phyloP scores from a whole-genome alignment of 1,284 basidiomycete species.

The Mycena citricolor region DNA sequence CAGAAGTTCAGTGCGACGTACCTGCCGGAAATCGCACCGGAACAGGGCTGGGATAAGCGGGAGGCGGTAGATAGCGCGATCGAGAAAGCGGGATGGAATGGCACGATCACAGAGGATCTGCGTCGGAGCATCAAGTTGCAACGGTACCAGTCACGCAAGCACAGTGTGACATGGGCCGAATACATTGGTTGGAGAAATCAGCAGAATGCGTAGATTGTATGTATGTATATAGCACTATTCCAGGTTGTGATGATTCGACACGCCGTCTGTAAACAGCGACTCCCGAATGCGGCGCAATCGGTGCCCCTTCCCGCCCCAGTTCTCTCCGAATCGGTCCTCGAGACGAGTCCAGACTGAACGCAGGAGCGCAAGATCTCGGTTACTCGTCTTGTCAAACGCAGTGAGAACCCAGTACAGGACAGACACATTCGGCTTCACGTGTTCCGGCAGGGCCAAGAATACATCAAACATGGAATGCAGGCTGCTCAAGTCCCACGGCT shows the following conservation, averaged over 20 bases:
- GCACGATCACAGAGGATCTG: slow-evolving; percentile 80
- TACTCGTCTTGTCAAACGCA: slow-evolving; percentile 59
- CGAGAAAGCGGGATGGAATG: slow-evolving; percentile 88
- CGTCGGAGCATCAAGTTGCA: slow-evolving; percentile 76
- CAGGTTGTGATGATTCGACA: background rate
- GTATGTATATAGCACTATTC: background rate
- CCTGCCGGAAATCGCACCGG: slow-evolving; percentile 89
- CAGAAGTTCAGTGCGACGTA: slow-evolving; percentile 85
- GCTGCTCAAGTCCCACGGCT: slow-evolving; percentile 54
- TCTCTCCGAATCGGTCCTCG: slow-evolving; percentile 48
- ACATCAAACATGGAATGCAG: slow-evolving; percentile 55
- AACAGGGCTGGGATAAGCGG: slow-evolving; percentile 91
- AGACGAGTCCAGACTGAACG: slow-evolving; percentile 55
- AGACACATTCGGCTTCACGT: slow-evolving; percentile 42
- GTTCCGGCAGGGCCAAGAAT: slow-evolving; percentile 53
- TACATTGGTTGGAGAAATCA: slow-evolving; percentile 70
- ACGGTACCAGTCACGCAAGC: slow-evolving; percentile 84
- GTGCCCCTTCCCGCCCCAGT: slow-evolving; percentile 41
- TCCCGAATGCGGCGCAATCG: slow-evolving; percentile 45
- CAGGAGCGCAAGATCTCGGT: slow-evolving; percentile 45
- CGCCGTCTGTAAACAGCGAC: slow-evolving; percentile 3
- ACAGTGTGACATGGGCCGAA: slow-evolving; percentile 72
- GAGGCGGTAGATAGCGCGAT: slow-evolving; percentile 91
- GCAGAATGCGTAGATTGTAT: slow-evolving; percentile 3
- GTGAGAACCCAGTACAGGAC: slow-evolving; percentile 64